Conservation (phyloP, 192 early-diverging fungal genomes). For the Entophlyctis luteolus region DNA sequence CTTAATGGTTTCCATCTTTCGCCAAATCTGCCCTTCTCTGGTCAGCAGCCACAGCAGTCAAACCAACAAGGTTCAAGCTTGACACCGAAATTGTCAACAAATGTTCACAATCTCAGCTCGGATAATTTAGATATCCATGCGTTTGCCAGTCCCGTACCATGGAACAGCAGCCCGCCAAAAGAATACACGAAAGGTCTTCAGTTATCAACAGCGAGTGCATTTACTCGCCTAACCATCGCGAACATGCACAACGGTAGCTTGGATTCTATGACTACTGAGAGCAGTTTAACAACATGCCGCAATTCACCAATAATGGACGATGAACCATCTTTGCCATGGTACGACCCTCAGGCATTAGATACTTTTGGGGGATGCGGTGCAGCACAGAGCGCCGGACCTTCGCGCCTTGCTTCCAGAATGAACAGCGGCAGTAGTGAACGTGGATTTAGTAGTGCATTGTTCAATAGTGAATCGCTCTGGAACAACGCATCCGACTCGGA, state of each 20-base stretch:
- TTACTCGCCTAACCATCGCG: background rate
- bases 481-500: conserved; percentile 23
- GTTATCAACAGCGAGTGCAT: background rate
- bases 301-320: conserved; percentile 5
- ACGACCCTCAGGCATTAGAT: background rate
- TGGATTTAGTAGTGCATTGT: conserved; percentile 48
- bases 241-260: background rate
- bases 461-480: conserved; percentile 41
- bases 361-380: background rate
- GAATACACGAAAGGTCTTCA: background rate
- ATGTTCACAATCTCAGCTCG: background rate
- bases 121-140: background rate
- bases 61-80: no score
- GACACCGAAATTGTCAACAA: no score
- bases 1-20: background rate
- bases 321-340: background rate
- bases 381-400: background rate
- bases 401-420: background rate
- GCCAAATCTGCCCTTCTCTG: background rate
- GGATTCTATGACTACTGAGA: background rate
- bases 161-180: background rate
- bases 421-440: conserved; percentile 26
- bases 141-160: no score
- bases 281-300: background rate
- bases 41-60: background rate